Evolutionary conservation across 805 yeast genomes (phyloP).

Genomic region (Candida qinlingensis): DNA sequence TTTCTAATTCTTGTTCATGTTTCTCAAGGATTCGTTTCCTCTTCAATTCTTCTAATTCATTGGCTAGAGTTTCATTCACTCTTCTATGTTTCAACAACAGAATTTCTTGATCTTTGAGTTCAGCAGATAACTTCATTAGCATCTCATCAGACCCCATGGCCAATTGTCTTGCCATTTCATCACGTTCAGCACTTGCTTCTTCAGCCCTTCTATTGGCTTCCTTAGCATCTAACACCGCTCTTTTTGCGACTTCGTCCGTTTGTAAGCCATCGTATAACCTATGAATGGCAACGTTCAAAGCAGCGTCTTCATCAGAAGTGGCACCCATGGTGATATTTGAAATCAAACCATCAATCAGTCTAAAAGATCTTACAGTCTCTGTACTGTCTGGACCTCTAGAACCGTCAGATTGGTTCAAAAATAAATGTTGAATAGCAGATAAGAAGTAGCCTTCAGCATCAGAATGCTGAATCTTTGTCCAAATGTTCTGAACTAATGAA

Average conservation of each 20-base stretch:
- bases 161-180: slow-evolving; percentile 59
- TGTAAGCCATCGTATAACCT: slow-evolving; percentile 63
- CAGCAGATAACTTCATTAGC: slow-evolving; percentile 52
- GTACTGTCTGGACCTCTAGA: slow-evolving; percentile 41
- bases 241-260: slow-evolving; percentile 80
- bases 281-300: slow-evolving; percentile 73
- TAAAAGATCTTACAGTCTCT: slow-evolving; percentile 47
- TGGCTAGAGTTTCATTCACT: slow-evolving; percentile 52
- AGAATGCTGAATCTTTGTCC: slow-evolving; percentile 51
- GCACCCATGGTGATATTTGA: slow-evolving; percentile 53
- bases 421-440: slow-evolving; percentile 49
- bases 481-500: slow-evolving; percentile 57
- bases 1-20: slow-evolving; percentile 71
- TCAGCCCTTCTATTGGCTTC: slow-evolving; percentile 49
- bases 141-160: slow-evolving; percentile 74
- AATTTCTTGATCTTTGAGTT: slow-evolving; percentile 57
- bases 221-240: slow-evolving; percentile 57
- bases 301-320: slow-evolving; percentile 46
- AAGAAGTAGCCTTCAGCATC: slow-evolving; percentile 46
- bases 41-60: slow-evolving; percentile 59
- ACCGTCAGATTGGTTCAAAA: slow-evolving; percentile 32
- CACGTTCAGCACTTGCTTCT: slow-evolving; percentile 52
- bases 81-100: slow-evolving; percentile 56
- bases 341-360: slow-evolving; percentile 59
- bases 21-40: slow-evolving; percentile 52